Evolutionary conservation across 2,329 filamentous ascomycete genomes (phyloP), one percentile per base, ranked within the genome.

Genomic region (Trichoderma lentiforme): DNA sequence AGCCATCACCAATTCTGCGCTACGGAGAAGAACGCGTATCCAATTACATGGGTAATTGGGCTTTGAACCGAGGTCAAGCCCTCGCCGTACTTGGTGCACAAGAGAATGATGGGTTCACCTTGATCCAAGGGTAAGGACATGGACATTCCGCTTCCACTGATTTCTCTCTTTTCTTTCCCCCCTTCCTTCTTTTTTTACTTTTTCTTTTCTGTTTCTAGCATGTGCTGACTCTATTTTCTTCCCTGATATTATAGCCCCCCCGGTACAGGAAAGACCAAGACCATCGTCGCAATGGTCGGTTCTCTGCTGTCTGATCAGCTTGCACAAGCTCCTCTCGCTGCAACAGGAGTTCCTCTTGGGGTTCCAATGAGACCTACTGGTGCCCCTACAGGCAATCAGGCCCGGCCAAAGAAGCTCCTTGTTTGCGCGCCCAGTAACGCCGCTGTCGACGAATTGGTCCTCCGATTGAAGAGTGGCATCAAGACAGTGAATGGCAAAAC

Each of bases 371-470:
- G 80, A 21, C 79, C 80, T 3, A 71, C 70, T 30, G 76, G 77
- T 43, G 73, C 70, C 12, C 68, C 75, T 6, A 57, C 72, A 21
- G 74, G 72, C 62, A 76, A 75, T 75, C 80, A 79, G 74, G 76
- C 77, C 66, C 78, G 79, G 76, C 80, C 78, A 2, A 98, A 97
- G 83, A 99, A 98, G 81, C 86, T 99, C 30, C 87, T 99, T 30
- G 93, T 99, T 28, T 99, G 96, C 79, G 96, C 96, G n/a, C 96
- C 96, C 15, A 98, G 95, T 86, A 99, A 99, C 81, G 96, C 96
- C 7, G 96, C 96, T 36, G 96, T 99, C 6, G 96, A 99, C 80
- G 96, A 99, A 81, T 81, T 99, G 74, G 96, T 99, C 21, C 90
- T 98, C 80, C 92, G 96, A 83, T 88, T 99, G 78, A 98, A 97